These are phyloP conservation scores for Penicillium sp. DNA, from an alignment of 2,329 filamentous ascomycete genomes.

Conservation along the genomic window DNA sequence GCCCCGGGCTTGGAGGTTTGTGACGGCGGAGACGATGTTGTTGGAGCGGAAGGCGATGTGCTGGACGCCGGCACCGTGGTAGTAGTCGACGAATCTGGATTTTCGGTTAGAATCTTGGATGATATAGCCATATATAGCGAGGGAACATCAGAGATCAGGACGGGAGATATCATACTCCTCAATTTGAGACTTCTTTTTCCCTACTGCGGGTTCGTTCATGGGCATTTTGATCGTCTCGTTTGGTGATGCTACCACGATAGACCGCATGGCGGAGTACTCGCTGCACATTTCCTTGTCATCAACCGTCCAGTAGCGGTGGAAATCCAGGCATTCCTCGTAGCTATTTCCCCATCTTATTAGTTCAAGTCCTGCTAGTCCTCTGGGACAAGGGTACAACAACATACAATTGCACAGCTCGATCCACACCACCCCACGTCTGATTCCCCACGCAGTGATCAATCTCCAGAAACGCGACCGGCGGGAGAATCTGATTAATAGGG, in stretches of 20 bases:
- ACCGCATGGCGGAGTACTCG: conserved; percentile 84
- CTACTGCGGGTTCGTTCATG: conserved; percentile 87
- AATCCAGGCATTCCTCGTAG: conserved; percentile 84
- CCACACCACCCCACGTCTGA: conserved; percentile 87
- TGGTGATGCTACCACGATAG: conserved; percentile 82
- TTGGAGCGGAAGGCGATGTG: conserved; percentile 84
- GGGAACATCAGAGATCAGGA: not conserved
- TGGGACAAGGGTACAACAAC: conserved; percentile 30
- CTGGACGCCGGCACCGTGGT: conserved; percentile 83
- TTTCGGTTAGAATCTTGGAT: conserved; percentile 11
- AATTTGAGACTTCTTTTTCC: conserved; percentile 87
- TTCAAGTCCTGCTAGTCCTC: not conserved
- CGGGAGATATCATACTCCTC: conserved; percentile 68
- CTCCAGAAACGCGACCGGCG: conserved; percentile 69
- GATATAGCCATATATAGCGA: not conserved
- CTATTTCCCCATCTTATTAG: conserved; percentile 42
- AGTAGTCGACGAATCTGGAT: conserved; percentile 70
- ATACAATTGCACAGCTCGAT: conserved; percentile 61
- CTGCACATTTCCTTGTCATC: conserved; percentile 89
- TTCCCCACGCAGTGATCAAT: conserved; percentile 97
- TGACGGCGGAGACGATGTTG: conserved; percentile 76
- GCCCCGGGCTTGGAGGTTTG: conserved; percentile 74
- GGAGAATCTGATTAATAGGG: conserved; percentile 56
- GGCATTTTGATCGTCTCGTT: conserved; percentile 93
- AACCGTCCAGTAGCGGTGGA: conserved; percentile 94